A percentile compares a stretch with the other conserved stretches of the same genome.
Evolutionary conservation across 2,329 filamentous ascomycete genomes (phyloP).

Genomic region (Ophiostoma sp.): DNA sequence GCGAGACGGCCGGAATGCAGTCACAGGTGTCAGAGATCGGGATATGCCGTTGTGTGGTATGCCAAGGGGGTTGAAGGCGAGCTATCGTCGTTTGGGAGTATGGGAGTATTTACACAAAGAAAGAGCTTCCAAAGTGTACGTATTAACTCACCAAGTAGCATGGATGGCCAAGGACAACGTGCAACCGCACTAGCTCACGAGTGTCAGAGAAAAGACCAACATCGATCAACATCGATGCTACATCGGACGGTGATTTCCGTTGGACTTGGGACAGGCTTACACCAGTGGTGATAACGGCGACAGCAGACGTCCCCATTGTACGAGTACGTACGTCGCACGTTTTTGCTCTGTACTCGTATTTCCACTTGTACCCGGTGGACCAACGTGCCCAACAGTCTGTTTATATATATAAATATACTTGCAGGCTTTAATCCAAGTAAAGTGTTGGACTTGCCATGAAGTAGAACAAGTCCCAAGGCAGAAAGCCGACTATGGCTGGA

Average conservation of each 20-base stretch:
- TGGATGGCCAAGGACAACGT: not conserved
- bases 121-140: not conserved
- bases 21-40: not conserved
- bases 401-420: not conserved
- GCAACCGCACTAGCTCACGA: too few relatives aligned
- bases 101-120: too few relatives aligned
- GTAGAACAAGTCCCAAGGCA: not conserved
- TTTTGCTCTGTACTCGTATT: not conserved
- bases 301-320: too few relatives aligned
- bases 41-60: not conserved
- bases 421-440: slow-evolving; percentile 7
- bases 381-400: not conserved
- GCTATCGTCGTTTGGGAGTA: too few relatives aligned
- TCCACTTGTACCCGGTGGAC: not conserved
- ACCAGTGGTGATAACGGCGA: not conserved
- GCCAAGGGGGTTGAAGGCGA: not conserved
- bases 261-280: not conserved
- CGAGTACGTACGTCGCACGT: not conserved
- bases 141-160: not conserved
- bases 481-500: too few relatives aligned
- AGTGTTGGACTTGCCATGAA: not conserved
- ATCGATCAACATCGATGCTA: too few relatives aligned
- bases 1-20: not conserved
- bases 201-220: too few relatives aligned
- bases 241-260: too few relatives aligned